phyloP scores from a whole-genome alignment of 768 basidiomycete genomes.

The Lactifluus piperatus region DNA sequence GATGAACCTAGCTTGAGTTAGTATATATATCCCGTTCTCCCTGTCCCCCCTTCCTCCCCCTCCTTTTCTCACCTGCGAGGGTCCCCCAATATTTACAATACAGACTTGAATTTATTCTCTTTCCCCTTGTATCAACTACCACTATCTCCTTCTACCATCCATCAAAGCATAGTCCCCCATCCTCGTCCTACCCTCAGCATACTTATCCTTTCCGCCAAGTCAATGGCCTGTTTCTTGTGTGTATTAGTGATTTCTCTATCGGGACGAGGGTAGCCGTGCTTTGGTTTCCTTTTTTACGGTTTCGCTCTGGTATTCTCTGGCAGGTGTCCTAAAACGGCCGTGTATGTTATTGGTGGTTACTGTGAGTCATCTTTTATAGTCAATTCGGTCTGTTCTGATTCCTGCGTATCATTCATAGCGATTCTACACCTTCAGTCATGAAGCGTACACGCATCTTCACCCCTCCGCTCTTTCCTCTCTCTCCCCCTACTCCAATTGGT shows the following conservation, averaged over 20 bases:
- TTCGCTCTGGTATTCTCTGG: slow-evolving; percentile 4
- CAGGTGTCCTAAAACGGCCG: background rate
- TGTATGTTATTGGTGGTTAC: slow-evolving; percentile 18
- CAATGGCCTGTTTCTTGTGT: slow-evolving; percentile 16
- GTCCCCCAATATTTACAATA: slow-evolving; percentile 10
- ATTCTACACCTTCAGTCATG: background rate
- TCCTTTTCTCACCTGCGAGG: background rate
- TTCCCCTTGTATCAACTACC: slow-evolving; percentile 20
- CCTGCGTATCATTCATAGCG: background rate
- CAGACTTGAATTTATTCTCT: slow-evolving; percentile 10
- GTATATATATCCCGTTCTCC: slow-evolving; percentile 6
- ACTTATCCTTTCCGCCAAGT: slow-evolving; percentile 19
- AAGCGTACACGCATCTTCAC: slow-evolving; percentile 11
- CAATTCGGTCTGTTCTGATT: background rate
- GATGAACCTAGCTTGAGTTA: slow-evolving; percentile 7
- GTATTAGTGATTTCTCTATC: slow-evolving; percentile 7
- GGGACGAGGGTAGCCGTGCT: slow-evolving; percentile 14
- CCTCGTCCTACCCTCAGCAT: slow-evolving; percentile 4
- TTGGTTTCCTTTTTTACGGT: slow-evolving; percentile 2
- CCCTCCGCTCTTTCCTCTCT: background rate
- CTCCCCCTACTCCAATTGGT: background rate
- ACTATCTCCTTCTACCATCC: slow-evolving; percentile 10
- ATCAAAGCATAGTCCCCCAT: slow-evolving; percentile 5
- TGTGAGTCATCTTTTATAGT: slow-evolving; percentile 6
- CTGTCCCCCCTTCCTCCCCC: background rate